phyloP scores from a whole-genome alignment of 139 green algal species.

The Picochlorum sp. region DNA sequence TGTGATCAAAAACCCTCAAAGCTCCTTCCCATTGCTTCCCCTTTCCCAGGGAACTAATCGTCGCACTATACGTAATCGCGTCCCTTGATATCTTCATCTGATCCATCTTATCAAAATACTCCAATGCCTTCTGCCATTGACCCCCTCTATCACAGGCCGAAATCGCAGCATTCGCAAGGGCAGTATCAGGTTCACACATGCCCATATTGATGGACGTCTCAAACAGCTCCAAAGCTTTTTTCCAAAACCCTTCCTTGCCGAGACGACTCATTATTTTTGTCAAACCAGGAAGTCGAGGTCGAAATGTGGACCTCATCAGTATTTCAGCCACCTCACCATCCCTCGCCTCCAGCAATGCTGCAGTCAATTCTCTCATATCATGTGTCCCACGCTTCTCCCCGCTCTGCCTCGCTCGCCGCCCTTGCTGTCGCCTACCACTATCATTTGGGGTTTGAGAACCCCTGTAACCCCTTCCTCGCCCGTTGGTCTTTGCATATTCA shows the following conservation, averaged over 20 bases:
- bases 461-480: too few species aligned
- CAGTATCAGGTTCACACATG: conserved; percentile 63
- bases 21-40: conserved; percentile 68
- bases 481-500: too few species aligned
- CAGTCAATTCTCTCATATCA: conserved; percentile 34
- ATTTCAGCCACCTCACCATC: conserved; percentile 29
- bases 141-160: conserved; percentile 78
- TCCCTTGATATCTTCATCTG: conserved; percentile 52
- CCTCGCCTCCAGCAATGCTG: conserved; percentile 18
- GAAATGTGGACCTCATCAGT: conserved; percentile 26
- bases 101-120: conserved; percentile 69
- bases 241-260: conserved; percentile 74
- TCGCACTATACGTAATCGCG: conserved; percentile 81
- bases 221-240: conserved; percentile 75
- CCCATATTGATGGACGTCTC: conserved; percentile 57
- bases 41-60: conserved; percentile 75
- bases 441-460: too few species aligned
- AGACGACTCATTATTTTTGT: conserved; percentile 80
- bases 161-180: conserved; percentile 84
- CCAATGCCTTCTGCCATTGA: conserved; percentile 64
- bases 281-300: conserved; percentile 46
- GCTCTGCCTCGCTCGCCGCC: not conserved
- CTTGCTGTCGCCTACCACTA: not conserved
- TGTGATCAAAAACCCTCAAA: conserved; percentile 43
- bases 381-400: not conserved